phyloP scores from a whole-genome alignment of 73 alveolate genomes.

The Effrenium voratum region DNA sequence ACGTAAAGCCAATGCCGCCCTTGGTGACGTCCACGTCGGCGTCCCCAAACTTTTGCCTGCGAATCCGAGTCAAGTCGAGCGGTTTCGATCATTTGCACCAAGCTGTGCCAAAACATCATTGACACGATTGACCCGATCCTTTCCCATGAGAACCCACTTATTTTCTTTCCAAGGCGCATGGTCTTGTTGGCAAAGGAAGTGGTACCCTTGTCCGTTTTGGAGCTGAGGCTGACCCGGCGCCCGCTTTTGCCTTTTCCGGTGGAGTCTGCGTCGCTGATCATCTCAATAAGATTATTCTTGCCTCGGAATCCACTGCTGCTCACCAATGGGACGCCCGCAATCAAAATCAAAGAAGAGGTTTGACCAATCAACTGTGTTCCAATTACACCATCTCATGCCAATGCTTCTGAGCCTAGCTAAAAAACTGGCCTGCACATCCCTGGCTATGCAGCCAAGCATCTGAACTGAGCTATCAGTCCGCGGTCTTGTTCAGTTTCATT shows the following conservation, averaged over 20 bases:
- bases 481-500: slow-evolving; percentile 68
- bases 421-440: no score
- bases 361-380: background rate
- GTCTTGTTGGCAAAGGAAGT: slow-evolving; percentile 92
- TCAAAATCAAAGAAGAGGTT: background rate
- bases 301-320: no score
- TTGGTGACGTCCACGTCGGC: slow-evolving; percentile 79
- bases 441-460: background rate
- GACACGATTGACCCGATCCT: no score
- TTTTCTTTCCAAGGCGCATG: slow-evolving; percentile 33
- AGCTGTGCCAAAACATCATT: no score
- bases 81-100: no score
- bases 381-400: no score
- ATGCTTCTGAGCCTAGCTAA: no score
- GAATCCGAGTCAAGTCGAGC: no score
- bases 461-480: slow-evolving; percentile 66
- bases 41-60: slow-evolving; percentile 91
- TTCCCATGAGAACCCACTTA: no score
- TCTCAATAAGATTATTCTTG: slow-evolving; percentile 79
- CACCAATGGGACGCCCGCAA: no score
- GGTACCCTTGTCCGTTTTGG: slow-evolving; percentile 93
- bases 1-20: slow-evolving; percentile 55
- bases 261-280: slow-evolving; percentile 61
- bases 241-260: slow-evolving; percentile 46
- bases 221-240: slow-evolving; percentile 81